phyloP scores from a whole-genome alignment of 345 rosid species.

The Nephelium lappaceum region DNA sequence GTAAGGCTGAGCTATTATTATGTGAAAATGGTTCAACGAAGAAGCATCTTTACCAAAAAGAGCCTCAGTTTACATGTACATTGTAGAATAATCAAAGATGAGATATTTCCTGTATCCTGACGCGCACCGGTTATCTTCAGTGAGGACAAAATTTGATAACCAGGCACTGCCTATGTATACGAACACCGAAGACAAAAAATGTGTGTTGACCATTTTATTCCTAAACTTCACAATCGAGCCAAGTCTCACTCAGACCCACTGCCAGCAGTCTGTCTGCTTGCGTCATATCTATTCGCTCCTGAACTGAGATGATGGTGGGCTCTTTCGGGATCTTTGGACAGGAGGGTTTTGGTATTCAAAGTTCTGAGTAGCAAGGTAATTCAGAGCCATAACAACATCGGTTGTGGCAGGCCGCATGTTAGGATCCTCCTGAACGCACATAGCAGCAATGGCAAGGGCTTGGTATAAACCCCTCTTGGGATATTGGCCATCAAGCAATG shows the following conservation, averaged over 20 bases:
- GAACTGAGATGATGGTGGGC: conserved; percentile 5
- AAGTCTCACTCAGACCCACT: conserved; percentile 1
- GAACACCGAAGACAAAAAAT: conserved; percentile 9
- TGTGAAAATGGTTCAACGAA: conserved; percentile 26
- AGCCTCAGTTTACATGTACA: conserved; percentile 48
- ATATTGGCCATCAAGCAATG: conserved; percentile 70
- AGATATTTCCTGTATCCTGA: conserved; percentile 20
- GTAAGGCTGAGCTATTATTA: conserved; percentile 22
- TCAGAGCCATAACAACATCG: conserved; percentile 82
- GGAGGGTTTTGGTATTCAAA: conserved; percentile 45
- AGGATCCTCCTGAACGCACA: conserved; percentile 96
- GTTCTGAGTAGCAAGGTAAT: conserved; percentile 70
- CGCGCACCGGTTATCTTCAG: conserved; percentile 32
- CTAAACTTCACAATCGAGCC: background rate
- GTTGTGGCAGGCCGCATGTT: conserved; percentile 70
- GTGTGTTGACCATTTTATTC: conserved; percentile 5
- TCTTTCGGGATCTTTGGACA: conserved; percentile 33
- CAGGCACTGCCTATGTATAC: conserved; percentile 20
- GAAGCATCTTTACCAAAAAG: conserved; percentile 36
- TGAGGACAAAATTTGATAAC: conserved; percentile 40
- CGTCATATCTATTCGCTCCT: conserved; percentile 11
- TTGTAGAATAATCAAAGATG: conserved; percentile 3
- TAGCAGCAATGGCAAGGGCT: conserved; percentile 88
- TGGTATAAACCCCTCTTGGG: conserved; percentile 83
- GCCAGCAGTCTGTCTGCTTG: conserved; percentile 17